Evolutionary conservation across 441 rosid genomes (phyloP), one percentile per base, ranked within the genome.

Genomic region (Sinapis alba): DNA sequence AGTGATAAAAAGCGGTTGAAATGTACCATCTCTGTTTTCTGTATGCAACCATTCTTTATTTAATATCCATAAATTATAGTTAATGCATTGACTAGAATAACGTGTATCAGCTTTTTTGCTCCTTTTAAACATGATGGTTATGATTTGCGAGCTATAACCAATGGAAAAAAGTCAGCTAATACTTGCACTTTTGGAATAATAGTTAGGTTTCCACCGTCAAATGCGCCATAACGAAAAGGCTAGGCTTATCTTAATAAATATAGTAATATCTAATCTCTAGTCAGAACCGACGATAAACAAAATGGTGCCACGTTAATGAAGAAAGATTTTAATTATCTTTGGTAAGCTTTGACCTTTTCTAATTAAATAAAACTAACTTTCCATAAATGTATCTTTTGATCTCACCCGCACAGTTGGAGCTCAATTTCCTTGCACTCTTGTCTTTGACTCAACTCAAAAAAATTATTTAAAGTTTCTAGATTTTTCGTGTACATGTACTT

Each of bases 151-250:
- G 72, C 61, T 66, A 21, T 62, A 32, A 13, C 70, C 51, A 74
- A 45, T 66, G 78, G 53, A 28, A 57, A 12, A 58, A 74, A 21
- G 72, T 74, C 72, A 74, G 78, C 67, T 66, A 45, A 10, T 20
- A 30, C 20, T 74, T 74, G 66, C 62, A 74, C 78, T 74, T 74
- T 74, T 66, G 61, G 68, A 74, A 67, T 74, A 47, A 54, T 64
- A 47, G 62, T 67, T 74, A 59, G 61, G 67, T 50, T 57, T 65
- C 54, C 59, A 2, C 43, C 50, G 77, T 51, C 65, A 56, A 73
- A 63, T 72, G 63, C 19, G 63, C 9, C 62, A 51, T 64, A 16
- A 63, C 30, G 20, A 63, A 73, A 38, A 64, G 32, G 58, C 30
- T 73, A 53, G 7, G 70, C 64, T 26, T 54, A 12, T 51, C 10